Evolutionary conservation across 164 flowering plant genomes (phyloP), one percentile per base, ranked within the genome.

Genomic region (Cinnamomum micranthum): DNA sequence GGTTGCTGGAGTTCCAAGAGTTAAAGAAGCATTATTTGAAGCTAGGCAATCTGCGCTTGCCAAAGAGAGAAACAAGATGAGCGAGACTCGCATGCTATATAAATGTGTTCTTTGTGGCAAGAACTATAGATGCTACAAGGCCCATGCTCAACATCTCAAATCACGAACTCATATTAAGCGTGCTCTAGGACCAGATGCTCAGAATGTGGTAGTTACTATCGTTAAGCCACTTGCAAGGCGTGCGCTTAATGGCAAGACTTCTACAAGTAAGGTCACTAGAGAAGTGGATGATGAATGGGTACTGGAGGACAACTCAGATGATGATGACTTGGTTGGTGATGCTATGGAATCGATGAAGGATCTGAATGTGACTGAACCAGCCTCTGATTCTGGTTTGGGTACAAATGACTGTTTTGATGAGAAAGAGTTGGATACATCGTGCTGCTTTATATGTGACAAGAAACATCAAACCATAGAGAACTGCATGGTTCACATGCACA

Each of bases 1-100:
- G 99, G 90, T 96, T 71, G 97, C 98, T 27, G 95, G 98, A 68
- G 97, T 93, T 69, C 97, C 97, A 4, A 98, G 99, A 70, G 95
- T 96, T 77, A 96, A 97, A 2, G 99, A 96, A 82, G 85, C 92
- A 1, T 78, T 96, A 55, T 96, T 91, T 82, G 65, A 83, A 59
- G 97, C 97, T 47, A 90, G 92, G 74, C 94, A 93, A 78, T 76
- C 91, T 75, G 94, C 90, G 20, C 78, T 92, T 72, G 94, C 93
- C 70, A 90, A 89, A 74, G 95, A 92, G 84, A 86, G 84, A 27
- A 84, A 76, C 15, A 90, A 89, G 78, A 50, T 72, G 31, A 82
- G 65, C 79, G 89, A 87, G 71, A 75, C 89, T n/a, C 95, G 91
- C 2, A 87, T 94, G 97, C 79, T 88, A 1, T 94, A 92, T 71